Conservation (phyloP, 495 filamentous ascomycete genomes). For the Apiosordaria backusii region DNA sequence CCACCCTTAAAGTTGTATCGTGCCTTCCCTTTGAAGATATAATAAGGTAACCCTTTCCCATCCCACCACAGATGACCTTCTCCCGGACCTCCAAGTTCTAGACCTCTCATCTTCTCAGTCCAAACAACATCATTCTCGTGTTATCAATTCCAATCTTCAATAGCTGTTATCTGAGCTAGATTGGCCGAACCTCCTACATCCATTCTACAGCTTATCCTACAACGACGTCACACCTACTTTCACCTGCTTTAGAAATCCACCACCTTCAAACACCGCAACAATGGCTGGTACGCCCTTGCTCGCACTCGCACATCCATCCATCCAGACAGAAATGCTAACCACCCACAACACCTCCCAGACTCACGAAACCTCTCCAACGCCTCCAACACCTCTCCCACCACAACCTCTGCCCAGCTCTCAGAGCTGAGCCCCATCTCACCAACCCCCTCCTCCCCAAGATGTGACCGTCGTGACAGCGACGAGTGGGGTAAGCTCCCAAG, state of each 20-base stretch:
- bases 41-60: slow-evolving; percentile 4
- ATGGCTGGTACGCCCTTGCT: slow-evolving; percentile 6
- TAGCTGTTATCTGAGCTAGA: neutral
- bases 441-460: neutral
- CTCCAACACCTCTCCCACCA: slow-evolving; percentile 13
- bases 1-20: neutral
- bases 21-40: slow-evolving; percentile 7
- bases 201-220: neutral
- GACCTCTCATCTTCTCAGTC: neutral
- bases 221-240: neutral
- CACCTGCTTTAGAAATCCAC: neutral
- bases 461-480: slow-evolving; percentile 27
- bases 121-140: neutral
- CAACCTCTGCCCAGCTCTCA: neutral
- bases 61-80: neutral
- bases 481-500: slow-evolving; percentile 45
- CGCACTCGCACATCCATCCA: neutral
- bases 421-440: neutral
- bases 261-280: neutral
- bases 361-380: slow-evolving; percentile 10
- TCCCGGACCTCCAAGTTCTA: neutral
- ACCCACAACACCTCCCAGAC: slow-evolving; percentile 5
- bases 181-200: neutral
- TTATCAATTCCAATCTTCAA: neutral
- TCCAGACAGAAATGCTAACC: neutral